phyloP scores from a whole-genome alignment of 176 grass and related monocot species.

The Triticum aestivum region DNA sequence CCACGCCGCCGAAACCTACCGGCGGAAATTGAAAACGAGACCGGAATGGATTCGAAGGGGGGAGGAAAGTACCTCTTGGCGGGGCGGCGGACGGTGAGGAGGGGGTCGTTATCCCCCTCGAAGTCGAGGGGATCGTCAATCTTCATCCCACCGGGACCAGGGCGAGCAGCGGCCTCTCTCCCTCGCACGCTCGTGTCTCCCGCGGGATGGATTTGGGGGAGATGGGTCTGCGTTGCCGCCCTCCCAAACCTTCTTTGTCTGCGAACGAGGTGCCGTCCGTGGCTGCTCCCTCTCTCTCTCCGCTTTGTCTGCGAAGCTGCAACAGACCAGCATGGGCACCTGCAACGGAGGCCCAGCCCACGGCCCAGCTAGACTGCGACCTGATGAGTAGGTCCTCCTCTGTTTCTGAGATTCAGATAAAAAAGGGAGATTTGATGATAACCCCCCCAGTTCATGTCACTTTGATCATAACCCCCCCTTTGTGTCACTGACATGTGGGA shows the following conservation, averaged over 20 bases:
- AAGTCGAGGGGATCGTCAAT: slow-evolving; percentile 79
- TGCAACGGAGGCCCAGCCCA: not conserved
- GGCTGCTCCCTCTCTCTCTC: not conserved
- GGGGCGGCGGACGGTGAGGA: slow-evolving; percentile 33
- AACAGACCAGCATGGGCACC: no score
- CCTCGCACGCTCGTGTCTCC: not conserved
- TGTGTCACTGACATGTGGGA: no score
- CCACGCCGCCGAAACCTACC: not conserved
- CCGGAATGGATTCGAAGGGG: not conserved
- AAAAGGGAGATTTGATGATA: no score
- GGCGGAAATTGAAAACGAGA: not conserved
- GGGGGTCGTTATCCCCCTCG: slow-evolving; percentile 70
- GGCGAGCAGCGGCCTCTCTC: not conserved
- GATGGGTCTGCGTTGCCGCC: not conserved
- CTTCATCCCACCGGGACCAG: slow-evolving; percentile 1
- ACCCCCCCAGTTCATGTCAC: no score
- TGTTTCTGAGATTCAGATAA: not conserved
- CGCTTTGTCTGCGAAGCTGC: not conserved
- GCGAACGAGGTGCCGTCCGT: not conserved
- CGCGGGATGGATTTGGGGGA: not conserved
- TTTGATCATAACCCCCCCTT: no score
- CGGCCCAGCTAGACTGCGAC: not conserved
- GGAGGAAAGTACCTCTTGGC: slow-evolving; percentile 51
- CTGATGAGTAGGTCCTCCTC: not conserved
- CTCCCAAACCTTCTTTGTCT: not conserved